Percentiles rank a stretch among this genome's conserved stretches.
Evolutionary conservation across 1,139 yeast genomes (phyloP).

Genomic region (Yamadazyma kanchanaburiensis): DNA sequence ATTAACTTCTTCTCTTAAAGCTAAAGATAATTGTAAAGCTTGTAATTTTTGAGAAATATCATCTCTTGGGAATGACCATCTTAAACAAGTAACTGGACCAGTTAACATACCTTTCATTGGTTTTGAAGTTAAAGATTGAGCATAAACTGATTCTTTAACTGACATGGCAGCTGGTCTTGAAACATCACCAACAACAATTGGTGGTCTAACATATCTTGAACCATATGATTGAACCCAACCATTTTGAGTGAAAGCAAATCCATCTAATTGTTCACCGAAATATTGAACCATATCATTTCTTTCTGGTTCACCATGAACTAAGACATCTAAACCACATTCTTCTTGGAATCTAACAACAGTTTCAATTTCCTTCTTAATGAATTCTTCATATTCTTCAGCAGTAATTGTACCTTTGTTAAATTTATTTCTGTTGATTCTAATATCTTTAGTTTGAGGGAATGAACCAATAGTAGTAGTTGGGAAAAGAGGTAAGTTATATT

Average conservation of each 20-base stretch:
- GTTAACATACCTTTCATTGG: conserved; percentile 99
- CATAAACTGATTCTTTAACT: conserved; percentile 98
- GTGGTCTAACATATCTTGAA: conserved; percentile 99
- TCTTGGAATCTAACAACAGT: conserved; percentile 98
- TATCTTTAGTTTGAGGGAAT: conserved; percentile 99
- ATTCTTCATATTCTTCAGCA: conserved; percentile 91
- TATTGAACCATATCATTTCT: conserved; percentile 99
- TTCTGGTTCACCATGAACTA: conserved; percentile 99
- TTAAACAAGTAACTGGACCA: conserved; percentile 98
- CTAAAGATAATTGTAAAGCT: conserved; percentile 96
- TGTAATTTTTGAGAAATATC: conserved; percentile 92
- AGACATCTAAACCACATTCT: conserved; percentile 95
- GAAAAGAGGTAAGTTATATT: conserved; percentile 94
- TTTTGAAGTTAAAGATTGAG: conserved; percentile 91
- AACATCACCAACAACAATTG: conserved; percentile 97
- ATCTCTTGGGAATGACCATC: conserved; percentile 99
- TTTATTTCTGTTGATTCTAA: conserved; percentile 97
- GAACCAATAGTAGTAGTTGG: conserved; percentile 99
- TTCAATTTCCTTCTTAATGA: conserved; percentile 95
- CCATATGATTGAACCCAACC: conserved; percentile 99
- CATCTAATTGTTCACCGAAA: conserved; percentile 98
- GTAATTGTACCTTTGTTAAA: conserved; percentile 94
- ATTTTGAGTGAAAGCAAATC: conserved; percentile 96
- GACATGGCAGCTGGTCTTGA: conserved; percentile 99
- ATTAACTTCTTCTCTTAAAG: conserved; percentile 96